phyloP scores from a whole-genome alignment of 306 rosid species.

The Comarum palustre region DNA sequence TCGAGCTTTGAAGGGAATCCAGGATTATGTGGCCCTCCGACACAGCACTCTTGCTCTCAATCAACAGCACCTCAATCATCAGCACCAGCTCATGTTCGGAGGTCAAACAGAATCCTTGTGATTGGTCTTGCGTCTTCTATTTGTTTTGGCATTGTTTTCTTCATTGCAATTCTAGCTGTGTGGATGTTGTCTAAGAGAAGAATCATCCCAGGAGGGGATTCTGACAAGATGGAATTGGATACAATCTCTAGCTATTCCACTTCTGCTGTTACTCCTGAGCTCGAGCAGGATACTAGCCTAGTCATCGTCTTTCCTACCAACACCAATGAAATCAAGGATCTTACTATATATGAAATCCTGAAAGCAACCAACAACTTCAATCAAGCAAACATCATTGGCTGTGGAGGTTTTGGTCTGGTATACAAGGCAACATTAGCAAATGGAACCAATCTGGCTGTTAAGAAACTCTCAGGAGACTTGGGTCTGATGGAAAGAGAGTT shows the following conservation, averaged over 20 bases:
- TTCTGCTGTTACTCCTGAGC: conserved; percentile 50
- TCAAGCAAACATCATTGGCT: conserved; percentile 85
- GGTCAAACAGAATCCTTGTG: conserved; percentile 44
- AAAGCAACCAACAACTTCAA: conserved; percentile 88
- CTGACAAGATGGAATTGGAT: conserved; percentile 67
- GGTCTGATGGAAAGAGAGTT: conserved; percentile 96
- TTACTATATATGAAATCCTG: conserved; percentile 66
- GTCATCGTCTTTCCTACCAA: conserved; percentile 77
- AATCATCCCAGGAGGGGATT: conserved; percentile 69
- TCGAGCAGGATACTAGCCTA: conserved; percentile 62
- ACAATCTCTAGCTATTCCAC: conserved; percentile 53
- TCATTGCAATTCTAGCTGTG: conserved; percentile 42
- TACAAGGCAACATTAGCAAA: conserved; percentile 73
- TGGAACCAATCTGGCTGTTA: conserved; percentile 74
- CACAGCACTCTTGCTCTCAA: conserved; percentile 53
- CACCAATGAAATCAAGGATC: conserved; percentile 62
- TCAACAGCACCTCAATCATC: conserved; percentile 23
- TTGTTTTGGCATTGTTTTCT: conserved; percentile 47
- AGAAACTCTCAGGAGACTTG: conserved; percentile 90
- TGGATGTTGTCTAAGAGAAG: conserved; percentile 86
- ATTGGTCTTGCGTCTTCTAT: conserved; percentile 41
- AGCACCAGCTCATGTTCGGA: conserved; percentile 16
- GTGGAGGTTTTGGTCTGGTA: conserved; percentile 96
- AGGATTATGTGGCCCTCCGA: conserved; percentile 53
- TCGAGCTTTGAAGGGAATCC: conserved; percentile 71